Base-by-base conservation (phyloP, 371 early-diverging fungal genomes). In the Mortierella sp. region DNA sequence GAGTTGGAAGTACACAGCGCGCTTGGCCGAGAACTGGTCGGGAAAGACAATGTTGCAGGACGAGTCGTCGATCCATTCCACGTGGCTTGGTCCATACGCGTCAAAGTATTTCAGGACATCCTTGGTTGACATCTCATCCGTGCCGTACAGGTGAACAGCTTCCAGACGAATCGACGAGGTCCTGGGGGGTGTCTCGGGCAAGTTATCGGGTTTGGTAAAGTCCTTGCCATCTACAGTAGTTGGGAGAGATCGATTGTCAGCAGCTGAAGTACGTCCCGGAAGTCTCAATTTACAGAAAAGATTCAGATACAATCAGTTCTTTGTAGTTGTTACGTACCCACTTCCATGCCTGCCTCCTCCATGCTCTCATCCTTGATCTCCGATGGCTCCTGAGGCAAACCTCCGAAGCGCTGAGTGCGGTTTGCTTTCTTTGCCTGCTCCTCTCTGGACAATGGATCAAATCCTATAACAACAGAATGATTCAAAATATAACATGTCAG, bases 1-100 rank as follows among this genome's bases (percentile, higher is more conserved):
- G 1, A 93, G 76, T 38, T 91, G 79, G 14, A 70, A 73, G 21
- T 83, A 68, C 8, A 90, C 84, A 11, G 89, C 90, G 49, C 89
- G 76, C 41, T 80, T 77, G 6, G 91, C 91, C 10, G 81, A 81
- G 29, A 79, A 87, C 32, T 65, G 65, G 70, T 77, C 81, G n/a
- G 72, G 74, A 55, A 81, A 82, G 41, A 84, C 74, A 76, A 84
- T 24, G 83, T 90, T 90, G 84, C 93, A 93, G 10, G 89, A 88
- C 0, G 89, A 82, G 65, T 93, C 93, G 68, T 93, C 89, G 70
- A 93, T 91, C 93, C 93, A 93, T 78, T 93, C 91, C 1, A 93
- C 87, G 54, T 90, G 90, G n/a, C 80, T 60, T 21, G 91, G 83
- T 5, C 88, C 81, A 41, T 88, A 78, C 4, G 80, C 84, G n/a